These are phyloP conservation scores for Ascodesmis nigricans DNA, from an alignment of 495 filamentous ascomycete genomes.

Conservation along the genomic window DNA sequence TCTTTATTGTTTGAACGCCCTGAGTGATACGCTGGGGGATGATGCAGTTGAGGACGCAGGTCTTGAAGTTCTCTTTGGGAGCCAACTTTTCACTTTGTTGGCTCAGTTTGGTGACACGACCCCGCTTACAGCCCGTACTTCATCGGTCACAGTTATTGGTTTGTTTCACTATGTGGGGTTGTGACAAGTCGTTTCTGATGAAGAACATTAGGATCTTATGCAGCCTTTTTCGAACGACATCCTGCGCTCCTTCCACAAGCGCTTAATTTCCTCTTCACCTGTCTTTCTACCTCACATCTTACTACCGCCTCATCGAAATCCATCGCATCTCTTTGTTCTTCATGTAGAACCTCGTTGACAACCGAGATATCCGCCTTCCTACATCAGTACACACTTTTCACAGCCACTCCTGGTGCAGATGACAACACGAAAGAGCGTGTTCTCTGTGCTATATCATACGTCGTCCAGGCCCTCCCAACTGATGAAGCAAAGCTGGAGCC, in stretches of 20 bases:
- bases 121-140: conserved; percentile 50
- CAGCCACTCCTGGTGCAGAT: conserved; percentile 37
- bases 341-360: conserved; percentile 49
- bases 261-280: conserved; percentile 61
- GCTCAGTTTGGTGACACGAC: conserved; percentile 30
- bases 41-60: conserved; percentile 42
- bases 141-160: conserved; percentile 53
- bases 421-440: conserved; percentile 56
- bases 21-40: conserved; percentile 54
- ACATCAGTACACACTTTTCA: conserved; percentile 47
- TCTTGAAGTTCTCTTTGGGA: conserved; percentile 45
- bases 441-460: conserved; percentile 59
- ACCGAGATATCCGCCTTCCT: conserved; percentile 56
- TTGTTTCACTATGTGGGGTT: conserved; percentile 16
- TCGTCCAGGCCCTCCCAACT: conserved; percentile 53
- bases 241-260: conserved; percentile 47
- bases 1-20: conserved; percentile 51
- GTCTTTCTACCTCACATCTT: conserved; percentile 42
- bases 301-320: conserved; percentile 55
- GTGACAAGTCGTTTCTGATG: neutral
- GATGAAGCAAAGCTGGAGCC: conserved; percentile 39
- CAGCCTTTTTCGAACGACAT: conserved; percentile 59
- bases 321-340: conserved; percentile 57
- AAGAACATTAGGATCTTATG: conserved; percentile 32
- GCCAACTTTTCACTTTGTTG: conserved; percentile 39